Percentiles rank a stretch among this genome's conserved stretches.
phyloP scores from a whole-genome alignment of 768 basidiomycete genomes.

The Ephemerocybe angulata region DNA sequence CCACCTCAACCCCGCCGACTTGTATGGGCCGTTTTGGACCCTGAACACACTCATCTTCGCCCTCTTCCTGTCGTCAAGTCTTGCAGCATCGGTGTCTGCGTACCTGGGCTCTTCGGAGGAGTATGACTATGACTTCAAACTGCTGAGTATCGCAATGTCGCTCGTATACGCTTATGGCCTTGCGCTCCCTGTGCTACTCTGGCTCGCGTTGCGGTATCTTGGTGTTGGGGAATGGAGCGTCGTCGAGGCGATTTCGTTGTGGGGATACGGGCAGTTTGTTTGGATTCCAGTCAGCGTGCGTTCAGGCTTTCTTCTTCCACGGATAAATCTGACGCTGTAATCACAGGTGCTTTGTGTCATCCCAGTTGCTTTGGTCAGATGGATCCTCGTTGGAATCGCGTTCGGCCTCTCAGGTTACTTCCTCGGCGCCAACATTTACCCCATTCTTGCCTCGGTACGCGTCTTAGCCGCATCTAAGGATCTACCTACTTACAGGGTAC shows the following conservation, averaged over 20 bases:
- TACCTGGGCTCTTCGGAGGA: constrained; percentile 60
- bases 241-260: constrained; percentile 75
- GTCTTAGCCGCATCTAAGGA: background rate
- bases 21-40: constrained; percentile 97
- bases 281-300: constrained; percentile 87
- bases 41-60: constrained; percentile 91
- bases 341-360: constrained; percentile 78
- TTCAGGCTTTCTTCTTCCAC: background rate
- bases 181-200: constrained; percentile 74
- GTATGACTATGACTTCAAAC: constrained; percentile 81
- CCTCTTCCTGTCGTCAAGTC: constrained; percentile 90
- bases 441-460: constrained; percentile 77
- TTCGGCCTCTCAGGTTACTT: constrained; percentile 86
- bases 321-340: background rate
- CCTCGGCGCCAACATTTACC: constrained; percentile 81
- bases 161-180: constrained; percentile 89
- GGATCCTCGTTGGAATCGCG: constrained; percentile 71
- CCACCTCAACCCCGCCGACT: constrained; percentile 66
- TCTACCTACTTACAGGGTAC: background rate
- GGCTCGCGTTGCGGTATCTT: constrained; percentile 80
- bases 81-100: constrained; percentile 82
- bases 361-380: constrained; percentile 77
- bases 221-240: constrained; percentile 90
- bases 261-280: constrained; percentile 80
- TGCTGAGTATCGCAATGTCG: constrained; percentile 77